Evolutionary conservation across 2,329 filamentous ascomycete genomes (phyloP).

Genomic region (Ophiostoma himal-ulmi): DNA sequence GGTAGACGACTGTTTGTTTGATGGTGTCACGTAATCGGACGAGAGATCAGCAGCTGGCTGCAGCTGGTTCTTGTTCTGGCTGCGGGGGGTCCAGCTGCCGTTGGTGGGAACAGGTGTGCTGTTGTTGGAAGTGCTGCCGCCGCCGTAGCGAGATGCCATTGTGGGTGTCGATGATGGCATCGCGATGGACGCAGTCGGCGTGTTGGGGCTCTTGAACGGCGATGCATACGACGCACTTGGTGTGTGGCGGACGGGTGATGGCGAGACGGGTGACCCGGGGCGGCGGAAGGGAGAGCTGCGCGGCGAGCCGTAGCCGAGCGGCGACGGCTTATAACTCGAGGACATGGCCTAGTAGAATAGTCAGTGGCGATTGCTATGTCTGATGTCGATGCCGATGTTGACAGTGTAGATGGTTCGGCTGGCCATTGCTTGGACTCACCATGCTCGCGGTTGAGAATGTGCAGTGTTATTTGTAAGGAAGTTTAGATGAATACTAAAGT

Average conservation of each 20-base stretch:
- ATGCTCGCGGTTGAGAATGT: not conserved
- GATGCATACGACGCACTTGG: constrained; percentile 58
- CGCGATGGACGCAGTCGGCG: constrained; percentile 25
- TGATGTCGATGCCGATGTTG: not conserved
- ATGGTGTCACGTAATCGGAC: constrained; percentile 32
- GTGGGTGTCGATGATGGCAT: constrained; percentile 1
- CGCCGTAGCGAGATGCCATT: constrained; percentile 36
- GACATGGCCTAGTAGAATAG: constrained; percentile 43
- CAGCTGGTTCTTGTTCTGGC: constrained; percentile 25
- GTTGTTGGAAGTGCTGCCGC: constrained; percentile 24
- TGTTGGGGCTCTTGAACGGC: constrained; percentile 46
- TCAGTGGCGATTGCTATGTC: not conserved
- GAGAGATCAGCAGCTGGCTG: constrained; percentile 36
- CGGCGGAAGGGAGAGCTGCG: constrained; percentile 61
- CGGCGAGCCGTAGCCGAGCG: constrained; percentile 64
- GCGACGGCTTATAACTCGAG: constrained; percentile 62
- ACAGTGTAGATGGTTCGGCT: not conserved
- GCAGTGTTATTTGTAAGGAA: too few species aligned
- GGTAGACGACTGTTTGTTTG: not conserved
- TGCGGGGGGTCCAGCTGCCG: not conserved
- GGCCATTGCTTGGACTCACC: not conserved
- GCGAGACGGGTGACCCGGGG: constrained; percentile 58
- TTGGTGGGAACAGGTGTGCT: not conserved
- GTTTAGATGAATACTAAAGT: too few species aligned
- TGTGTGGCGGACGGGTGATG: constrained; percentile 57